These are phyloP conservation scores for Fraxinus cuspidata DNA, from an alignment of 257 asterid genomes.

Conservation along the genomic window DNA sequence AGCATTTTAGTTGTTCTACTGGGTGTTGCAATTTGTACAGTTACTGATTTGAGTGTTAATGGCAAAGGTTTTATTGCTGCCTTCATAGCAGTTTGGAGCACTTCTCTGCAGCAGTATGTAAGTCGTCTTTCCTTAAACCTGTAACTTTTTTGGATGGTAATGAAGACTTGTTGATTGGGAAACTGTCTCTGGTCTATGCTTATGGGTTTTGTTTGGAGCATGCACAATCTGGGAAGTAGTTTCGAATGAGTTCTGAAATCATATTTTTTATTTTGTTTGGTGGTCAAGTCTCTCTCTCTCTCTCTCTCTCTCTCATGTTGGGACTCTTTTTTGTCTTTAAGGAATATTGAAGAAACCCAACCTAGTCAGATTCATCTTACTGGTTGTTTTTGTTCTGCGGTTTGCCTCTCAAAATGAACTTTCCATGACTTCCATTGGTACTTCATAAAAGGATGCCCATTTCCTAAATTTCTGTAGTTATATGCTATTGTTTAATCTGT, in stretches of 20 bases:
- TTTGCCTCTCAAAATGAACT: constrained; percentile 1
- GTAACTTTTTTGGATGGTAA: background rate
- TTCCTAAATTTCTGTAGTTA: background rate
- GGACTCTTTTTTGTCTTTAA: background rate
- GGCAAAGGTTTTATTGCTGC: constrained; percentile 66
- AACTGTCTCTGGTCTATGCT: background rate
- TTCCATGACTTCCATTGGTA: background rate
- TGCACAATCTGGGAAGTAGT: background rate
- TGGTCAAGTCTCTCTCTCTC: background rate
- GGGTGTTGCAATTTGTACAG: constrained; percentile 77
- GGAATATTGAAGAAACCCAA: background rate
- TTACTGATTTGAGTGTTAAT: constrained; percentile 67
- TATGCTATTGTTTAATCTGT: background rate
- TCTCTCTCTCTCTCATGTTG: background rate
- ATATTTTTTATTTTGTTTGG: background rate
- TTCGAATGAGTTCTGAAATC: background rate
- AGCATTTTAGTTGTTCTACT: constrained; percentile 63
- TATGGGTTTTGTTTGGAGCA: background rate
- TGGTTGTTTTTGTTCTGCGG: background rate
- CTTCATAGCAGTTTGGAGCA: constrained; percentile 67
- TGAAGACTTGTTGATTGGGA: background rate
- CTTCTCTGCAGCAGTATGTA: constrained; percentile 71
- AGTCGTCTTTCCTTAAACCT: constrained; percentile 30
- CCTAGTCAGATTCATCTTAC: background rate
- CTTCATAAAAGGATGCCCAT: background rate